Evolutionary conservation across 148 eudicot species (phyloP).

Genomic region (Rheum nobile): DNA sequence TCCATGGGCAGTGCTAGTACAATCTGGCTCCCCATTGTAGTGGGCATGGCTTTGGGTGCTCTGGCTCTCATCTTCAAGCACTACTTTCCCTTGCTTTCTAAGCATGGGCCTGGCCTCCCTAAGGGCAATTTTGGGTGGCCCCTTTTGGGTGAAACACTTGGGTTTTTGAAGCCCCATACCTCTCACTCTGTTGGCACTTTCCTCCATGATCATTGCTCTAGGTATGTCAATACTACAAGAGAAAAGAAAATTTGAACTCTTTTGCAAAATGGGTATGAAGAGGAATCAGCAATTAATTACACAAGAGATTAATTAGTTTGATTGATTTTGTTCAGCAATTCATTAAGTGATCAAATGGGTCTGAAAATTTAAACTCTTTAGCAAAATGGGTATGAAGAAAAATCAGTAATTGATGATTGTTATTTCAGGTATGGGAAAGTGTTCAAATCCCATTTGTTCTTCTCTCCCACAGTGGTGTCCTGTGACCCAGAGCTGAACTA

Average conservation of each 20-base stretch:
- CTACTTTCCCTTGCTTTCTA: slow-evolving; percentile 37
- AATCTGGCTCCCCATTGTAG: slow-evolving; percentile 3
- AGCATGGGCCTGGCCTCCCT: slow-evolving; percentile 26
- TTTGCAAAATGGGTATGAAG: neutral
- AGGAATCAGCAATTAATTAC: too few species aligned
- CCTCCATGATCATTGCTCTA: slow-evolving; percentile 46
- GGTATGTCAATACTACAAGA: slow-evolving; percentile 17
- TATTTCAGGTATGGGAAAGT: slow-evolving; percentile 56
- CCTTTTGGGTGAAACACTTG: slow-evolving; percentile 47
- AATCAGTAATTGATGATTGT: neutral
- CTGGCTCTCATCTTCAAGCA: slow-evolving; percentile 31
- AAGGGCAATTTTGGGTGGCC: slow-evolving; percentile 58
- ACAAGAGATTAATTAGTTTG: too few species aligned
- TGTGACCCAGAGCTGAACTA: slow-evolving; percentile 60
- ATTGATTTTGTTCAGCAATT: too few species aligned
- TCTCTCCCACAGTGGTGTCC: slow-evolving; percentile 53
- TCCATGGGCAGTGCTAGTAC: slow-evolving; percentile 1
- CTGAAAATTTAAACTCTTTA: neutral
- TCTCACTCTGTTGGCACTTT: slow-evolving; percentile 38
- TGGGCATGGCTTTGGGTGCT: slow-evolving; percentile 14
- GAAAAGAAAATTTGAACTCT: neutral
- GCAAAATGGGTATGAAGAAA: neutral
- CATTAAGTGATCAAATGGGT: neutral
- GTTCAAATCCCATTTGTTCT: slow-evolving; percentile 55
- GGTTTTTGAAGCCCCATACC: slow-evolving; percentile 52